Conservation (phyloP, 106 monocot genomes). For the Allium fistulosum region DNA sequence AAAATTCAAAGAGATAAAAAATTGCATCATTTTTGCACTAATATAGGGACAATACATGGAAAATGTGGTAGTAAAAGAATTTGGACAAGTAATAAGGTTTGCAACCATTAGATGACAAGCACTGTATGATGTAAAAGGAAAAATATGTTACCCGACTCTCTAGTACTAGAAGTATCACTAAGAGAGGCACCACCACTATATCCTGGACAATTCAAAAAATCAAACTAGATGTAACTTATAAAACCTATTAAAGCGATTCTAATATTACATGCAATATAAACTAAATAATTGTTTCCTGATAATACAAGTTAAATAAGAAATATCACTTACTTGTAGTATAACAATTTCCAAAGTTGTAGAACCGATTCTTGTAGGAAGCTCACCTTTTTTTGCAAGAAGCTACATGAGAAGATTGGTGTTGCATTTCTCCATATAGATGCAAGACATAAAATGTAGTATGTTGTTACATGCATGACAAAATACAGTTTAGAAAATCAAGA, state of each 20-base stretch:
- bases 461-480: too few species aligned
- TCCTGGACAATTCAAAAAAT: conserved; percentile 49
- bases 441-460: too few species aligned
- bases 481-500: too few species aligned
- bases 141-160: conserved; percentile 99
- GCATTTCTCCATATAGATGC: not conserved
- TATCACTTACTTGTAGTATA: conserved; percentile 63
- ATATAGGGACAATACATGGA: too few species aligned
- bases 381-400: conserved; percentile 99
- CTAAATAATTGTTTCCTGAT: too few species aligned
- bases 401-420: conserved; percentile 26
- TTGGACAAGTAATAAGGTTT: too few species aligned
- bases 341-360: conserved; percentile 94
- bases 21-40: too few species aligned
- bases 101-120: too few species aligned
- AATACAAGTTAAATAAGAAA: not conserved
- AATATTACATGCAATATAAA: not conserved
- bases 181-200: conserved; percentile 94
- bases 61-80: too few species aligned
- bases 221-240: not conserved
- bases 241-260: too few species aligned
- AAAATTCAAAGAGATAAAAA: too few species aligned
- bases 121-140: too few species aligned
- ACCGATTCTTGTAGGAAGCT: conserved; percentile 97
- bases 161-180: conserved; percentile 94